A percentile compares a stretch with the other conserved stretches of the same genome.
These are phyloP conservation scores for Chlorella sorokiniana DNA, from an alignment of 139 green algal species.

Conservation along the genomic window DNA sequence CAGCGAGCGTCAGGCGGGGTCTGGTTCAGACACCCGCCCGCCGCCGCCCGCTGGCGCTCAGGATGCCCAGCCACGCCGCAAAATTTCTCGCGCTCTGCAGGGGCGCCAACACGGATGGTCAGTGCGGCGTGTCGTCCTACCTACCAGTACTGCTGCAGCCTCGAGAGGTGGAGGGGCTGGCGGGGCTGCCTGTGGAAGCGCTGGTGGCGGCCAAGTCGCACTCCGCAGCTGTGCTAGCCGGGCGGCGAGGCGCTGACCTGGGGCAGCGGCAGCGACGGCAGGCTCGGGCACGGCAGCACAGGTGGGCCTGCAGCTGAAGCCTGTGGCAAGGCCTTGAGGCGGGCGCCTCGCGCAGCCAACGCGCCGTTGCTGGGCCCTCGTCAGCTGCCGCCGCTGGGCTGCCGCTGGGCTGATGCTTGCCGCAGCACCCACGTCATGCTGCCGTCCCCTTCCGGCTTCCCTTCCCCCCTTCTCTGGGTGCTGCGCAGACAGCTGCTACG, in stretches of 20 bases:
- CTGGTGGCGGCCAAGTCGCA: constrained; percentile 53
- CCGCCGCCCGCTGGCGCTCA: background rate
- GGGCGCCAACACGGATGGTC: constrained; percentile 64
- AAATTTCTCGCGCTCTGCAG: constrained; percentile 35
- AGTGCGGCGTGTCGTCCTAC: constrained; percentile 51
- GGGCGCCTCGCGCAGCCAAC: background rate
- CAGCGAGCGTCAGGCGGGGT: background rate
- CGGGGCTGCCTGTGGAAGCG: constrained; percentile 6
- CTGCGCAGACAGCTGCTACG: constrained; percentile 1
- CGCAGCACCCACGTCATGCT: too few species aligned
- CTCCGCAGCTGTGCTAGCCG: constrained; percentile 43
- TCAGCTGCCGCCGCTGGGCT: background rate
- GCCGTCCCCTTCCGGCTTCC: too few species aligned
- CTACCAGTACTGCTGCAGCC: constrained; percentile 53
- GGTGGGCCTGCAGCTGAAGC: background rate
- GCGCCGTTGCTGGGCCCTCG: background rate
- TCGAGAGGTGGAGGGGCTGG: constrained; percentile 48
- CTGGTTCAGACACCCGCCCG: background rate
- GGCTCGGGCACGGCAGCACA: constrained; percentile 66
- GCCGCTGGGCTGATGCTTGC: background rate
- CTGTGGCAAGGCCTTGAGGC: background rate
- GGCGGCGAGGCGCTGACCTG: constrained; percentile 61
- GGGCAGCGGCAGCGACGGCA: constrained; percentile 62
- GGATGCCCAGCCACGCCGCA: background rate
- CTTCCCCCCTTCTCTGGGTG: background rate